Percentiles rank a stretch among this genome's conserved stretches.
Conservation (phyloP, 1,284 basidiomycete genomes). For the Trichosporon inkin region DNA sequence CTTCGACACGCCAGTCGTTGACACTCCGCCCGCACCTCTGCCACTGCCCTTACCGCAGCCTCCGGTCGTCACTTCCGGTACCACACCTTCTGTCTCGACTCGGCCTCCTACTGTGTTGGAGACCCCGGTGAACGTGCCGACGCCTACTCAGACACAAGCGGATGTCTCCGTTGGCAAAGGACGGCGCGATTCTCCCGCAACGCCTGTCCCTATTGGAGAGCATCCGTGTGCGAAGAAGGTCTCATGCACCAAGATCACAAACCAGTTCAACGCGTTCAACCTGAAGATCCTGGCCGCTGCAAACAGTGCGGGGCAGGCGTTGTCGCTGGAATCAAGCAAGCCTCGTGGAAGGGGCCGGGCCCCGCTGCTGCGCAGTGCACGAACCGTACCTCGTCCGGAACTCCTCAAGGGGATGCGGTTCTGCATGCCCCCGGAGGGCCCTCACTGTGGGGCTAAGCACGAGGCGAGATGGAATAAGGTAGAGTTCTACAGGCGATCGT, state of each 20-base stretch:
- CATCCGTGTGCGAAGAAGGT: background rate
- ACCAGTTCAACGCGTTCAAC: conserved; percentile 3
- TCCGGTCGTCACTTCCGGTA: background rate
- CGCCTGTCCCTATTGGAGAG: conserved; percentile 33
- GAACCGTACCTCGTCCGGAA: background rate
- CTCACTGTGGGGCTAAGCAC: background rate
- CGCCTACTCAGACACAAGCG: conserved; percentile 13
- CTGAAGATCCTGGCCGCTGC: background rate
- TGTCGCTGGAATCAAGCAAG: background rate
- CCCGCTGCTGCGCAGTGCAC: conserved; percentile 1
- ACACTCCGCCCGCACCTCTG: conserved; percentile 12
- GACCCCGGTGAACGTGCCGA: conserved; percentile 11
- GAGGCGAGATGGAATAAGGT: background rate
- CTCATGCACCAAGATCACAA: background rate
- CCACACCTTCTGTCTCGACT: background rate
- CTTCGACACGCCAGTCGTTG: conserved; percentile 7
- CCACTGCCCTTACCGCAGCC: conserved; percentile 7
- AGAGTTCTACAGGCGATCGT: background rate
- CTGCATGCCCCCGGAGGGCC: conserved; percentile 31
- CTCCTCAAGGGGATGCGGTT: conserved; percentile 39
- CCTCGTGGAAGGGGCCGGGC: conserved; percentile 11
- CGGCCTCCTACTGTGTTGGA: background rate
- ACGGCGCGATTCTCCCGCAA: conserved; percentile 28
- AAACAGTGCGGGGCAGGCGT: background rate
- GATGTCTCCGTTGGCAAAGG: conserved; percentile 22